Evolutionary conservation across 768 basidiomycete species (phyloP).

Genomic region (Russula foetens): DNA sequence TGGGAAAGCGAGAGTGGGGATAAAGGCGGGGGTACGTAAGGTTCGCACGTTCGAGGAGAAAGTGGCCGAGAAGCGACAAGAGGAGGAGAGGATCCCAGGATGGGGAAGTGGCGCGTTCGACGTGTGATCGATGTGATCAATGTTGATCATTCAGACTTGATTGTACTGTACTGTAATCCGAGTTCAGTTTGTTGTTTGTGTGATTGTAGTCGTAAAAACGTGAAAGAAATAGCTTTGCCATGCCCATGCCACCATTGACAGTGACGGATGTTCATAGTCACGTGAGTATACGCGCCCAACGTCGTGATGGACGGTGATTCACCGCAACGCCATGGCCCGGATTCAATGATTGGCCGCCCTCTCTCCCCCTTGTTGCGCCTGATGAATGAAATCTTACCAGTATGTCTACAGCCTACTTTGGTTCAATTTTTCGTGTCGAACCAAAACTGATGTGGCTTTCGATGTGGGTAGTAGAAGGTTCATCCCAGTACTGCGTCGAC

Average conservation of each 20-base stretch:
- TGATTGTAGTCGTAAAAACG: too few relatives aligned
- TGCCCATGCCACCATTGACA: too few relatives aligned
- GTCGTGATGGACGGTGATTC: too few relatives aligned
- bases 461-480: background rate
- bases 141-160: too few relatives aligned
- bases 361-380: background rate
- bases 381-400: background rate
- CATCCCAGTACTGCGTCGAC: background rate
- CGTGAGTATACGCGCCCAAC: too few relatives aligned
- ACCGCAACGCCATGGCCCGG: too few relatives aligned
- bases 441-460: background rate
- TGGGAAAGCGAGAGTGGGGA: slow-evolving; percentile 23
- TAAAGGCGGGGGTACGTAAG: slow-evolving; percentile 24
- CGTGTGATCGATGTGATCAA: slow-evolving; percentile 6
- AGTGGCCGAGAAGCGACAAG: slow-evolving; percentile 27
- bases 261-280: too few relatives aligned
- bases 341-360: background rate
- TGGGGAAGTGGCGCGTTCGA: slow-evolving; percentile 35
- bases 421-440: background rate
- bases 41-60: slow-evolving; percentile 28
- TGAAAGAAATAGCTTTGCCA: too few relatives aligned
- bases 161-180: background rate
- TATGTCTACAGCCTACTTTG: background rate
- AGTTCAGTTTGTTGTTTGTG: too few relatives aligned
- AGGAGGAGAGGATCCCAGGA: slow-evolving; percentile 28